phyloP scores from a whole-genome alignment of 2,329 filamentous ascomycete genomes.

The Talaromyces piceae region DNA sequence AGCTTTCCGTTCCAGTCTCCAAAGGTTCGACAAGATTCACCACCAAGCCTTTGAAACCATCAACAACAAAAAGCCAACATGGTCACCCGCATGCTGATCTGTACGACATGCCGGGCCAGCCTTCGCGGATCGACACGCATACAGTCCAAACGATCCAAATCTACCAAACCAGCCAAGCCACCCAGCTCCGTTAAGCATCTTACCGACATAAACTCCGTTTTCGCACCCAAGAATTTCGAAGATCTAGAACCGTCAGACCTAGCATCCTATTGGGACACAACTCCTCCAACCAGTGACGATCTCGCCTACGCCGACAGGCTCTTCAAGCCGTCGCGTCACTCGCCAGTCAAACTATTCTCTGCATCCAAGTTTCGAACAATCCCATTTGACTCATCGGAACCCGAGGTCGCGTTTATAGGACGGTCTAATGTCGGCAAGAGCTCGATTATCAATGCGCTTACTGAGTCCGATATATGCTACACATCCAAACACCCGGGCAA shows the following conservation, averaged over 20 bases:
- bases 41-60: neutral
- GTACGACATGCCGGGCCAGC: neutral
- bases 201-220: neutral
- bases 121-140: neutral
- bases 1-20: neutral
- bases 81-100: neutral
- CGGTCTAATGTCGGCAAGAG: slow-evolving; percentile 66
- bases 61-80: neutral
- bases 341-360: slow-evolving; percentile 52
- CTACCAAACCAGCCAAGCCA: neutral
- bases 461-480: slow-evolving; percentile 45
- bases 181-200: neutral
- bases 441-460: slow-evolving; percentile 57
- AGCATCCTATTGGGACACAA: slow-evolving; percentile 47
- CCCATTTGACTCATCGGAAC: slow-evolving; percentile 44
- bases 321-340: slow-evolving; percentile 39
- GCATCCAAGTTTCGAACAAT: slow-evolving; percentile 54
- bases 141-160: neutral
- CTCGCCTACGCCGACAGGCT: slow-evolving; percentile 40
- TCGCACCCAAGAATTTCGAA: slow-evolving; percentile 14
- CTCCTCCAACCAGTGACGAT: slow-evolving; percentile 36
- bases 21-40: neutral
- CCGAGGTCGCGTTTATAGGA: slow-evolving; percentile 61
- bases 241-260: slow-evolving; percentile 25
- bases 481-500: slow-evolving; percentile 54